phyloP scores from a whole-genome alignment of 805 yeast species.

The Starmerella apicola region DNA sequence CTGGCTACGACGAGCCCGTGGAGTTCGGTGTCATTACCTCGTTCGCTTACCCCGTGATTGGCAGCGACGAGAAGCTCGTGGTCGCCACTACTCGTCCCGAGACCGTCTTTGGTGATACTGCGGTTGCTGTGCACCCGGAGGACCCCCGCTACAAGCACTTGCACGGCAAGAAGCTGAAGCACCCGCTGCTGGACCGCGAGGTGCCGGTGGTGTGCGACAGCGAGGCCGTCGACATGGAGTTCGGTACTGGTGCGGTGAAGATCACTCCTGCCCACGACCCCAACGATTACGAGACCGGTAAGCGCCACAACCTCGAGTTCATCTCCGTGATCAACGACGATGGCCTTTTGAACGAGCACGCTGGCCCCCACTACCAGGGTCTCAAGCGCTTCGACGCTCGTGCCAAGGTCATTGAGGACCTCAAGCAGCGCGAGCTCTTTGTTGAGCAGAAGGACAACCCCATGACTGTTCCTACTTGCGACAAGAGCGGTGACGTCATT shows the following conservation, averaged over 20 bases:
- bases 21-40: conserved; percentile 98
- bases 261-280: conserved; percentile 98
- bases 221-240: conserved; percentile 97
- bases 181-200: conserved; percentile 77
- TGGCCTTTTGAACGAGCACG: conserved; percentile 78
- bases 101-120: conserved; percentile 96
- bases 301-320: conserved; percentile 78
- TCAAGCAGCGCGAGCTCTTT: conserved; percentile 60
- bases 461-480: conserved; percentile 88
- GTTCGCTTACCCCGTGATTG: conserved; percentile 80
- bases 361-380: conserved; percentile 82
- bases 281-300: conserved; percentile 94
- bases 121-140: conserved; percentile 92
- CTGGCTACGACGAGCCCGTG: conserved; percentile 78
- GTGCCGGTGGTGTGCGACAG: conserved; percentile 81
- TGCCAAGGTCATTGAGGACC: conserved; percentile 61
- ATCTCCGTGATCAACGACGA: conserved; percentile 86
- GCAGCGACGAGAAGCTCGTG: conserved; percentile 69
- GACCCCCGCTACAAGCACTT: conserved; percentile 86
- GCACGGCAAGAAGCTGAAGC: conserved; percentile 84
- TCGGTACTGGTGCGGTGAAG: conserved; percentile 99
- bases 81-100: conserved; percentile 99
- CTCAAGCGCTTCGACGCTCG: conserved; percentile 93
- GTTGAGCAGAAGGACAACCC: conserved; percentile 86
- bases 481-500: conserved; percentile 92